These are phyloP conservation scores for Kwoniella dendrophila DNA, from an alignment of 768 basidiomycete species.

Conservation along the genomic window DNA sequence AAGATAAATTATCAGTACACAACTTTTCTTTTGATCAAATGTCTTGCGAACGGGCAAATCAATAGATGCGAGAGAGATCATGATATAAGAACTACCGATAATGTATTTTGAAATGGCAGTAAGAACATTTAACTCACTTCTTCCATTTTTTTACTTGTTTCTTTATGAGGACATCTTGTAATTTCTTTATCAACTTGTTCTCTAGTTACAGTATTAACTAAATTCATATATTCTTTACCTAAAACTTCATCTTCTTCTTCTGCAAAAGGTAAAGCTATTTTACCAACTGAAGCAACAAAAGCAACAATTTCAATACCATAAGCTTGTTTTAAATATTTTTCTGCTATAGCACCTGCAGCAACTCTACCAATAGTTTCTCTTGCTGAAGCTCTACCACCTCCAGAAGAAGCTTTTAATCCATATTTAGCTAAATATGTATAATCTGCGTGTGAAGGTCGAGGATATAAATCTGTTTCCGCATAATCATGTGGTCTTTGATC, in stretches of 20 bases:
- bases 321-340: constrained; percentile 84
- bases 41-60: background rate
- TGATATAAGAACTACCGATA: background rate
- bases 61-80: background rate
- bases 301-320: constrained; percentile 94
- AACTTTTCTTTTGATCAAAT: background rate
- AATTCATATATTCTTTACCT: constrained; percentile 72
- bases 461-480: constrained; percentile 95
- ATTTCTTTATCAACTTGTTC: constrained; percentile 83
- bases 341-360: constrained; percentile 96
- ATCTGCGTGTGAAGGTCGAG: constrained; percentile 95
- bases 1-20: constrained; percentile 8
- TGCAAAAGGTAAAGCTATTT: constrained; percentile 70
- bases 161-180: constrained; percentile 86
- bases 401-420: constrained; percentile 93
- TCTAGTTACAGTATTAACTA: constrained; percentile 77
- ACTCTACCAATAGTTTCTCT: constrained; percentile 99
- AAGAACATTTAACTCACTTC: constrained; percentile 61
- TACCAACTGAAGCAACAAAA: constrained; percentile 95
- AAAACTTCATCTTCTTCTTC: constrained; percentile 75
- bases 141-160: constrained; percentile 88
- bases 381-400: constrained; percentile 91
- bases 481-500: constrained; percentile 99
- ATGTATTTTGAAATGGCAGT: background rate
- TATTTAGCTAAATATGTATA: constrained; percentile 98